Evolutionary conservation across 2,329 filamentous ascomycete genomes (phyloP).

Genomic region (Davidsoniella neocaledoniae): DNA sequence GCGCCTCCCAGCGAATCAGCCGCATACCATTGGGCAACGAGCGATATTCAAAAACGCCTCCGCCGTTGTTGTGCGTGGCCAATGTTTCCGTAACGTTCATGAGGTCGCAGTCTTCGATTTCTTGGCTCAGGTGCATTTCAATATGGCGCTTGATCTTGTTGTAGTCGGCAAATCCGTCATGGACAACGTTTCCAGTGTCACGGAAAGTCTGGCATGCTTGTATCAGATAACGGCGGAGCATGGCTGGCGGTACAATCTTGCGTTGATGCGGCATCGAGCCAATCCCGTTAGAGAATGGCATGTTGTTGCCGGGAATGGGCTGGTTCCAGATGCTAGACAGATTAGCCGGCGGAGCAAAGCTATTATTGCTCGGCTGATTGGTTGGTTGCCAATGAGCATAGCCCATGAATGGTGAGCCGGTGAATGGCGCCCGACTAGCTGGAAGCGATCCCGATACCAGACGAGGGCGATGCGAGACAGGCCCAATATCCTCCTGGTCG

Average conservation of each 20-base stretch:
- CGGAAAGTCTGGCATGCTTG: slow-evolving; percentile 54
- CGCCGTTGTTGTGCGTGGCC: slow-evolving; percentile 71
- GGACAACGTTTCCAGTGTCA: slow-evolving; percentile 19
- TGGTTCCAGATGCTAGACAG: slow-evolving; percentile 5
- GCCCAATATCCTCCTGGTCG: slow-evolving; percentile 26
- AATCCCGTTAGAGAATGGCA: background rate
- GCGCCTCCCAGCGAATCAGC: slow-evolving; percentile 31
- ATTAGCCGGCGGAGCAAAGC: slow-evolving; percentile 7
- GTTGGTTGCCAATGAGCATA: slow-evolving; percentile 26
- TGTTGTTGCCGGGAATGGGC: slow-evolving; percentile 21
- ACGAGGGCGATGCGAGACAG: background rate
- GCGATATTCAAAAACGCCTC: slow-evolving; percentile 65
- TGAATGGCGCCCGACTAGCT: slow-evolving; percentile 2
- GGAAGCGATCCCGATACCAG: background rate
- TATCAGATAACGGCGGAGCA: slow-evolving; percentile 58
- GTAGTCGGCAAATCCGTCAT: slow-evolving; percentile 49
- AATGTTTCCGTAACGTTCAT: slow-evolving; percentile 80
- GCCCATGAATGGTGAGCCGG: slow-evolving; percentile 19
- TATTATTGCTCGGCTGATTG: background rate
- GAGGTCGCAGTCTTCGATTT: slow-evolving; percentile 43
- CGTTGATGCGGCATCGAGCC: background rate
- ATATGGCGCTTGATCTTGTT: slow-evolving; percentile 48
- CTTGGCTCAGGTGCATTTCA: slow-evolving; percentile 31
- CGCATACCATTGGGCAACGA: slow-evolving; percentile 25
- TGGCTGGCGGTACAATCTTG: slow-evolving; percentile 23